Evolutionary conservation across 2,329 filamentous ascomycete species (phyloP).

Genomic region (Capronia epimyces): DNA sequence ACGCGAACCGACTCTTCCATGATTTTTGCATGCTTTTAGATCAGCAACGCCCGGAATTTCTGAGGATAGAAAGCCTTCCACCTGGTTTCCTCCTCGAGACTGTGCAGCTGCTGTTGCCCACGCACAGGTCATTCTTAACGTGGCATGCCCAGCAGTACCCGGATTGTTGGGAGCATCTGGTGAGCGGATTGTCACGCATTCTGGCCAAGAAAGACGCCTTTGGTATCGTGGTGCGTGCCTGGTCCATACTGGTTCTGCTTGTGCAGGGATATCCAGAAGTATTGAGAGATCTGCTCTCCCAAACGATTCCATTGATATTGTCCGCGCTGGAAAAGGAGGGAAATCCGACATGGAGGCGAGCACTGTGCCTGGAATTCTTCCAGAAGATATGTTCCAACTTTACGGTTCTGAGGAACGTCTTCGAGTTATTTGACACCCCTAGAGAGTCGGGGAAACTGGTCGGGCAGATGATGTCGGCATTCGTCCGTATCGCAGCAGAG

Average conservation of each 20-base stretch:
- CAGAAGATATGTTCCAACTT: constrained; percentile 79
- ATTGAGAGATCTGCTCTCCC: constrained; percentile 61
- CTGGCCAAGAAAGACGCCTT: constrained; percentile 22
- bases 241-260: constrained; percentile 16
- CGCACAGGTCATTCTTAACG: constrained; percentile 74
- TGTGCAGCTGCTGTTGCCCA: constrained; percentile 82
- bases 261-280: constrained; percentile 8
- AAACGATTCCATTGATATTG: constrained; percentile 73
- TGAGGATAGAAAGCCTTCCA: constrained; percentile 71
- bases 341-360: constrained; percentile 74
- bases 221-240: constrained; percentile 17
- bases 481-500: constrained; percentile 89
- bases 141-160: constrained; percentile 74
- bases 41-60: constrained; percentile 73
- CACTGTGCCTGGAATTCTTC: constrained; percentile 86
- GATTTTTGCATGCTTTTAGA: constrained; percentile 86
- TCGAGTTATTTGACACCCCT: constrained; percentile 68
- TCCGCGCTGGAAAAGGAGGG: constrained; percentile 81
- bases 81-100: constrained; percentile 83
- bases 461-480: constrained; percentile 74
- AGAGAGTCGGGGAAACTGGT: constrained; percentile 70
- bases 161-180: constrained; percentile 61
- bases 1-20: constrained; percentile 57
- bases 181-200: constrained; percentile 18
- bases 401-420: constrained; percentile 71